These are phyloP conservation scores for Aspergillus calidoustus DNA, from an alignment of 2,329 filamentous ascomycete species.

Conservation along the genomic window DNA sequence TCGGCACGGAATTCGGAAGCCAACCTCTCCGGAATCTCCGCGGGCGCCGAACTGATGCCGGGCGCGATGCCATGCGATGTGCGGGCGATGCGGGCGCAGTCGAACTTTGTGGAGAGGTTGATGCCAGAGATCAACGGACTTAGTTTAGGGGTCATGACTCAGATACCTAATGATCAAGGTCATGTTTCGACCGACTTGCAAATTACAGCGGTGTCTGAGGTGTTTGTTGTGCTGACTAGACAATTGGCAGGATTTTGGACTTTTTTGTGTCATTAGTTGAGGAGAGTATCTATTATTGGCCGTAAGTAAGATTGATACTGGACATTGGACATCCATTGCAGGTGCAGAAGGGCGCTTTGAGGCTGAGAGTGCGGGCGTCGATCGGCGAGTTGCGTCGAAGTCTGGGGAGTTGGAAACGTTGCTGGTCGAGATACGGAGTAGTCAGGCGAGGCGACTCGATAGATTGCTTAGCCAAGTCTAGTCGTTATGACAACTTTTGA, in stretches of 20 bases:
- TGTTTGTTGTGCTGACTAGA: background rate
- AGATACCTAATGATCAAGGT: too few relatives aligned
- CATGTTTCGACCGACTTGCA: background rate
- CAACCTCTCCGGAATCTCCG: constrained; percentile 10
- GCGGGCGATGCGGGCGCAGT: background rate
- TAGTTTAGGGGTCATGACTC: too few relatives aligned
- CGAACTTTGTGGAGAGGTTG: background rate
- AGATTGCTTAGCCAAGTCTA: background rate
- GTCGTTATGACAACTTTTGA: background rate
- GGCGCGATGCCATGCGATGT: background rate
- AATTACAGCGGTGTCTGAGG: background rate
- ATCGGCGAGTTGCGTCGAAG: background rate
- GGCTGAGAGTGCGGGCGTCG: background rate
- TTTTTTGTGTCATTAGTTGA: background rate
- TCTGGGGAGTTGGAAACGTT: background rate
- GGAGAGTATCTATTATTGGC: background rate
- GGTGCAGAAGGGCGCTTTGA: background rate
- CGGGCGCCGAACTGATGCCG: constrained; percentile 16
- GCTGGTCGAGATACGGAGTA: background rate
- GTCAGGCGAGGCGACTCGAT: background rate
- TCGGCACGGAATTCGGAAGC: constrained; percentile 17
- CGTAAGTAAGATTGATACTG: background rate
- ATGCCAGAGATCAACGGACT: background rate
- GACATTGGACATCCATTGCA: too few relatives aligned
- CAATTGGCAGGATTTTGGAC: background rate